These are phyloP conservation scores for Aristolochia contorta DNA, from an alignment of 164 flowering plant species.

Conservation along the genomic window DNA sequence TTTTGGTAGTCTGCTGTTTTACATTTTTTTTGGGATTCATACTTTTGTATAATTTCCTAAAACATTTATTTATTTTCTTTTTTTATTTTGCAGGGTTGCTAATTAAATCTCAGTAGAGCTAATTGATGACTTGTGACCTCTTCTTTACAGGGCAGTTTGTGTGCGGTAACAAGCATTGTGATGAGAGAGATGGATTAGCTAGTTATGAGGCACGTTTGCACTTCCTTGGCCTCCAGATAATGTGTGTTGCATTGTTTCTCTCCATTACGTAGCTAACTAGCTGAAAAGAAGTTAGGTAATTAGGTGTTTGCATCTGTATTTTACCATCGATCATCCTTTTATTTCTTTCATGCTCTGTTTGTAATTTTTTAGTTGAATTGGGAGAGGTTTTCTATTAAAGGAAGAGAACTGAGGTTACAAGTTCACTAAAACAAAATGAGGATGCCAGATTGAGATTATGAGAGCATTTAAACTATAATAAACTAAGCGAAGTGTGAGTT, in stretches of 20 bases:
- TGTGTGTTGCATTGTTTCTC: neutral
- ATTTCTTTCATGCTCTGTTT: neutral
- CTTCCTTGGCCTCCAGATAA: neutral
- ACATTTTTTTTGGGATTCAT: too few relatives aligned
- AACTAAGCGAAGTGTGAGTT: constrained; percentile 35
- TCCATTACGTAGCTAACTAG: neutral
- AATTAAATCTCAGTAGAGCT: neutral
- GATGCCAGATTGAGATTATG: constrained; percentile 79
- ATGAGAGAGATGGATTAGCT: constrained; percentile 60
- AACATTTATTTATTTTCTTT: neutral
- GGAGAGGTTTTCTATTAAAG: constrained; percentile 5
- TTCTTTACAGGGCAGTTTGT: constrained; percentile 84
- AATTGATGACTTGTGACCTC: constrained; percentile 7
- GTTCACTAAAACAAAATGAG: constrained; percentile 10
- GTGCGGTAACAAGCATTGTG: constrained; percentile 88
- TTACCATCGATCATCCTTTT: neutral
- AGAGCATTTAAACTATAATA: constrained; percentile 89
- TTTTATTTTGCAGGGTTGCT: neutral
- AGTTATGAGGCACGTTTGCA: constrained; percentile 72
- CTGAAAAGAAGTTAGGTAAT: neutral
- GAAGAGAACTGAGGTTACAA: too few relatives aligned
- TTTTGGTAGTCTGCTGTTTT: neutral
- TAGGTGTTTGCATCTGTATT: neutral
- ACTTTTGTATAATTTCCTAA: too few relatives aligned
- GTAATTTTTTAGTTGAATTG: neutral